Base-by-base conservation (phyloP, 75 land plant genomes). In the Adiantum capillusveneris region DNA sequence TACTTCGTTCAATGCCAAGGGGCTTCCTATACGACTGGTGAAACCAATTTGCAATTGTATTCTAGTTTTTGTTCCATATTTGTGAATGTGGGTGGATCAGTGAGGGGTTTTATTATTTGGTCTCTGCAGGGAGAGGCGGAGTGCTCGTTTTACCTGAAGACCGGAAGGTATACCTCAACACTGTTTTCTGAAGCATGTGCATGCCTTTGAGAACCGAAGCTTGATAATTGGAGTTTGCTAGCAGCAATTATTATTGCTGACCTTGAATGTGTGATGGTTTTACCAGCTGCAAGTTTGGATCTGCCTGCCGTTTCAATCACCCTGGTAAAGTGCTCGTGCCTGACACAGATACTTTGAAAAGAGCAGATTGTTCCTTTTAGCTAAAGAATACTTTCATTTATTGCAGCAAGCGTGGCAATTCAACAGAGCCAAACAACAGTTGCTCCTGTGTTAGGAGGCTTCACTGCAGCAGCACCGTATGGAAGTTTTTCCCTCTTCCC, bases 101-200 rank as follows among this genome's bases (percentile, higher is more conserved):
- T 9, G 45, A 1, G 53, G 49, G 26, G 17, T 9, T 25, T 62
- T 60, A 9, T 34, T 20, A 7, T 26, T 41, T 60, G 30, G 17
- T 37, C 20, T 41, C 64, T 53, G 58, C 80, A 92, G 97, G 90
- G 81, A 29, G 97, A 88, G 70, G 48, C 67, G 0, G 85, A 92
- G 59, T 92, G 97, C 60, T 81, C 88, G 41, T 92, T 88, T 57
- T 92, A 92, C 62, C 53, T 86, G 36, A 92, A 92, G 77, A 88
- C 87, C 53, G 90, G 94, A 52, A 92, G 97, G 97, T 92, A 29
- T 55, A 58, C 37, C 29, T 55, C 16, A 30, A 21, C 49, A 46
- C 49, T n/a, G 14, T 6, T 22, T 53, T 11, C 51, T 13, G 18
- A 48, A 12, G 20, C 5, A 9, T 19, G 13, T 48, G 20, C 51